phyloP scores from a whole-genome alignment of 257 asterid species.

The Nicotiana knightiana region DNA sequence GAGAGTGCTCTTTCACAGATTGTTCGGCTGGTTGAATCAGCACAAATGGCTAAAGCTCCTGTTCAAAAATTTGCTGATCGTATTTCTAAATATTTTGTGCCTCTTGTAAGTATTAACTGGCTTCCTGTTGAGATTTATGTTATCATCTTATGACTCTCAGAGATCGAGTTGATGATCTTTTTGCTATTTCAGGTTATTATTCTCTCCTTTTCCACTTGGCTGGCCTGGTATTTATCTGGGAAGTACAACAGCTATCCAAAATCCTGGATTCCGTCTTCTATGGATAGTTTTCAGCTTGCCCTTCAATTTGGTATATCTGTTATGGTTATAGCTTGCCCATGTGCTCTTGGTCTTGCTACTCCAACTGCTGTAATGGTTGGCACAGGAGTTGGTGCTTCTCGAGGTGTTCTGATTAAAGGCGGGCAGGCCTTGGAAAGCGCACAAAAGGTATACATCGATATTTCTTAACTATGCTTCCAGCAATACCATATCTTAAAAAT shows the following conservation, averaged over 20 bases:
- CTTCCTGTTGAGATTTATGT: not conserved
- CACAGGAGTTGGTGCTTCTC: constrained; percentile 41
- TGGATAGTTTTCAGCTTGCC: constrained; percentile 36
- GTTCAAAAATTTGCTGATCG: constrained; percentile 52
- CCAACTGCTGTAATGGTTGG: constrained; percentile 52
- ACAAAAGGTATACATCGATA: constrained; percentile 18
- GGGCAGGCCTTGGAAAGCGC: constrained; percentile 33
- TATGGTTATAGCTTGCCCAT: constrained; percentile 49
- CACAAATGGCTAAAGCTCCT: constrained; percentile 63
- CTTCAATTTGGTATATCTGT: constrained; percentile 42
- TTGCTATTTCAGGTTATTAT: constrained; percentile 26
- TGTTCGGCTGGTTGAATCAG: constrained; percentile 48
- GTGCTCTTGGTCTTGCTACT: constrained; percentile 50
- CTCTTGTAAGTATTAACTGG: constrained; percentile 28
- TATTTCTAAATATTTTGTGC: constrained; percentile 41
- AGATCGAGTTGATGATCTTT: not conserved
- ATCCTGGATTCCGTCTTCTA: constrained; percentile 35
- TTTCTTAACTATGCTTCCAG: not conserved
- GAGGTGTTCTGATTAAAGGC: constrained; percentile 32
- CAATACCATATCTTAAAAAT: not conserved
- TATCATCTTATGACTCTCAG: not conserved
- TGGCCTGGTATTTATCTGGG: constrained; percentile 39
- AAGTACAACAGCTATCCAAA: constrained; percentile 21
- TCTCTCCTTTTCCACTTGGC: constrained; percentile 34
- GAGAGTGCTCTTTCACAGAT: constrained; percentile 68